Evolutionary conservation across 2,329 filamentous ascomycete species (phyloP).

Genomic region (Verticillium longisporum): DNA sequence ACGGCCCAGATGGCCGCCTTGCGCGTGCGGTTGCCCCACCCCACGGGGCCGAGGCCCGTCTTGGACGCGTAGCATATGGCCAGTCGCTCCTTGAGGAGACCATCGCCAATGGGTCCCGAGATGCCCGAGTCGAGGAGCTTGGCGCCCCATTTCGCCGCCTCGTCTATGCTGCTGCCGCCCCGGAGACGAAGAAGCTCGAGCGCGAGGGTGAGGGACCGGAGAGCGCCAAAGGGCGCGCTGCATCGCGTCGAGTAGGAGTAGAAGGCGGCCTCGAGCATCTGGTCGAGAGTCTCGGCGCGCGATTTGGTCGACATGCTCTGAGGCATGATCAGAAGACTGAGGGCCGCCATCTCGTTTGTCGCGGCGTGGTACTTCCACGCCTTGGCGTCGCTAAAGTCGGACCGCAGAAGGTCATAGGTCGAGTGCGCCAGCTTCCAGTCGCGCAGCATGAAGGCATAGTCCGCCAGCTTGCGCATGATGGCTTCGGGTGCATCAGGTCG

Average conservation of each 20-base stretch:
- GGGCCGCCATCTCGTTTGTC: conserved; percentile 88
- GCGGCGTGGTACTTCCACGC: conserved; percentile 95
- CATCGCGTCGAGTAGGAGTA: conserved; percentile 92
- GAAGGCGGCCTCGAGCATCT: conserved; percentile 81
- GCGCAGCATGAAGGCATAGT: conserved; percentile 93
- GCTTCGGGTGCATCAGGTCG: conserved; percentile 79
- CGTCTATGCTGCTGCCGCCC: conserved; percentile 74
- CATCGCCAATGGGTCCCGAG: conserved; percentile 68
- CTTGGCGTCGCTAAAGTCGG: conserved; percentile 91
- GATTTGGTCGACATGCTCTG: conserved; percentile 66
- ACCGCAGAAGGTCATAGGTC: conserved; percentile 82
- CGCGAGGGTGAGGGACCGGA: conserved; percentile 69
- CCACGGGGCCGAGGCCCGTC: conserved; percentile 45
- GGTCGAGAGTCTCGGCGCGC: conserved; percentile 73
- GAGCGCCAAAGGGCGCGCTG: conserved; percentile 68
- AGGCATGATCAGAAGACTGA: conserved; percentile 74
- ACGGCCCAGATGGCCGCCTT: conserved; percentile 90
- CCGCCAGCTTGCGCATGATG: conserved; percentile 84
- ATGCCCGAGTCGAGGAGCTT: conserved; percentile 74
- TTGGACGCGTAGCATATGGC: conserved; percentile 77
- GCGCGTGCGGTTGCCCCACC: conserved; percentile 65
- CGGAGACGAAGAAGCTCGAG: conserved; percentile 78
- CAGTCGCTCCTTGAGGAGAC: conserved; percentile 78
- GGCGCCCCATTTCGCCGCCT: conserved; percentile 79
- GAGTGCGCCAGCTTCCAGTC: conserved; percentile 92